Evolutionary conservation across 129 eudicot genomes (phyloP).

Genomic region (Pulicaria dysenterica): DNA sequence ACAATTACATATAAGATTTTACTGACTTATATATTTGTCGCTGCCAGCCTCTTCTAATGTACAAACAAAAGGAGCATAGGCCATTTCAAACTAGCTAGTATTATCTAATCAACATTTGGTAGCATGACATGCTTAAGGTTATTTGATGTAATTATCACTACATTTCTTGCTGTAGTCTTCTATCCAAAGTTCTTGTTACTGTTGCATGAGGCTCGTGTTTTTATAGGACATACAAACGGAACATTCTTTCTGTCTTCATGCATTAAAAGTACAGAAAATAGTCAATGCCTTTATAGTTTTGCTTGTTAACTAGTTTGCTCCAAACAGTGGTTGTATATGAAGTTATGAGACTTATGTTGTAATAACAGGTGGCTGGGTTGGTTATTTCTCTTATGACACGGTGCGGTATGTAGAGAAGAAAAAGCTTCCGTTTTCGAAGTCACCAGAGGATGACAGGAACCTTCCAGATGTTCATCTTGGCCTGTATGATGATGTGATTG

Average conservation of each 20-base stretch:
- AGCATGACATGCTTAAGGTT: neutral
- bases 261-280: conserved; percentile 2
- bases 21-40: neutral
- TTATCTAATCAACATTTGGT: conserved; percentile 1
- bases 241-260: conserved; percentile 7
- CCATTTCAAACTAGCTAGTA: conserved; percentile 7
- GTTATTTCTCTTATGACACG: conserved; percentile 96
- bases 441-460: conserved; percentile 91
- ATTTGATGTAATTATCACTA: neutral
- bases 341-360: conserved; percentile 11
- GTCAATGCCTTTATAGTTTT: neutral
- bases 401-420: conserved; percentile 96
- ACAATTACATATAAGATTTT: neutral
- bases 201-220: conserved; percentile 2
- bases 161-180: neutral
- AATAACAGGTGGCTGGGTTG: conserved; percentile 97
- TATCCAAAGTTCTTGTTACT: neutral
- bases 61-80: conserved; percentile 11
- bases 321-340: neutral
- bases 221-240: neutral
- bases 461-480: conserved; percentile 98
- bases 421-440: conserved; percentile 84
- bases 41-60: conserved; percentile 8
- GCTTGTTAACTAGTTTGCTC: neutral
- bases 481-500: conserved; percentile 96